A percentile compares a stretch with the other conserved stretches of the same genome.
phyloP scores from a whole-genome alignment of 306 rosid genomes.

The Abrus precatorius region DNA sequence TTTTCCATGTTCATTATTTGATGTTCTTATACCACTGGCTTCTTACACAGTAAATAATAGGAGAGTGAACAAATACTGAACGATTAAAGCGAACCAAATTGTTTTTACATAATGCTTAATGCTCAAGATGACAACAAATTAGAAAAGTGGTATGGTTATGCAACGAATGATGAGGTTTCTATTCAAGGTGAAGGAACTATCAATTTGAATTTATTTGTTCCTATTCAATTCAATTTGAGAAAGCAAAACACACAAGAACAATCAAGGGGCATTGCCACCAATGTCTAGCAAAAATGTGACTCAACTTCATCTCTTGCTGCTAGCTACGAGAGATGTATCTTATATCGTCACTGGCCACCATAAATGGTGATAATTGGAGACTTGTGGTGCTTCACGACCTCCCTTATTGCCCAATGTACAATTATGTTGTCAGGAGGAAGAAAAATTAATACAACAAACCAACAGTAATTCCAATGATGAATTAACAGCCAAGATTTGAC shows the following conservation, averaged over 20 bases:
- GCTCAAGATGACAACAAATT: slow-evolving; percentile 6
- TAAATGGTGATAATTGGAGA: slow-evolving; percentile 6
- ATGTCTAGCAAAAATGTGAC: slow-evolving; percentile 43
- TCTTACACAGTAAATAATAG: background rate
- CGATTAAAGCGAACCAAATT: background rate
- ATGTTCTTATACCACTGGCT: background rate
- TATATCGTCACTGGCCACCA: slow-evolving; percentile 17
- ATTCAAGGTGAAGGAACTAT: slow-evolving; percentile 1
- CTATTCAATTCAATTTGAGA: slow-evolving; percentile 16
- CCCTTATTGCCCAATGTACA: slow-evolving; percentile 42
- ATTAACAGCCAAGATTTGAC: slow-evolving; percentile 43
- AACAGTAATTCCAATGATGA: slow-evolving; percentile 39
- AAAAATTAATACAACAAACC: slow-evolving; percentile 36
- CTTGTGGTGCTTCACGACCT: slow-evolving; percentile 29
- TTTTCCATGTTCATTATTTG: background rate
- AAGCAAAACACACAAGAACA: slow-evolving; percentile 44
- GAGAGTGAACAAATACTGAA: background rate
- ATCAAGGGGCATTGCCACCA: slow-evolving; percentile 18
- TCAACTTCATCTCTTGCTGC: slow-evolving; percentile 40
- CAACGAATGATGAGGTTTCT: slow-evolving; percentile 1
- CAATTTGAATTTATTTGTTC: slow-evolving; percentile 22
- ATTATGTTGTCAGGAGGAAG: slow-evolving; percentile 21
- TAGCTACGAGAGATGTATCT: slow-evolving; percentile 23
- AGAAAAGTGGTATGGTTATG: background rate
- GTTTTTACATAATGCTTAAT: background rate